These are phyloP conservation scores for Hygrophila difformis DNA, from an alignment of 257 asterid genomes.

Conservation along the genomic window DNA sequence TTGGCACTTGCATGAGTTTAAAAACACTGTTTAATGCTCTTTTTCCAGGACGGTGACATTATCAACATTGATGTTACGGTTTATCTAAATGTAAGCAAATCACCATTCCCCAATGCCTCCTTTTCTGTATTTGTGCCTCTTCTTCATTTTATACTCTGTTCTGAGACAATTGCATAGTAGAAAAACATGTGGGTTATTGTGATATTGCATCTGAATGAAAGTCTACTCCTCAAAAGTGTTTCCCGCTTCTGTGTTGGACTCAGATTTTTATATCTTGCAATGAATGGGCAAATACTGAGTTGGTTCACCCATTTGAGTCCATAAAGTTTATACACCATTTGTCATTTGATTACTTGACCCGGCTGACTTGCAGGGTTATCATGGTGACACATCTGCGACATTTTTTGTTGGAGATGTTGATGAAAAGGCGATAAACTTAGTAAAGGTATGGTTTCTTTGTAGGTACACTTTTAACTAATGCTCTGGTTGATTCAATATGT, in stretches of 20 bases:
- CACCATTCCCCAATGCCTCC: neutral
- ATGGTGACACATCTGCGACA: slow-evolving; percentile 95
- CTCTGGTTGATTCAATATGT: slow-evolving; percentile 1
- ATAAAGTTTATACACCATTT: neutral
- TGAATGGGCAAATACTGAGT: neutral
- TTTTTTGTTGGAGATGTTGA: slow-evolving; percentile 80
- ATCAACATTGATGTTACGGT: slow-evolving; percentile 93
- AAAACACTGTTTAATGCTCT: slow-evolving; percentile 13
- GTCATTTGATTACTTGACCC: slow-evolving; percentile 5
- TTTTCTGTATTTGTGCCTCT: neutral
- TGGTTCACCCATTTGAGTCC: no score
- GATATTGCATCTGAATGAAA: slow-evolving; percentile 1
- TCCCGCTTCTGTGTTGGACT: slow-evolving; percentile 7
- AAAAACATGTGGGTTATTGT: neutral
- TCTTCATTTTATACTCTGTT: neutral
- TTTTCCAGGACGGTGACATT: slow-evolving; percentile 93
- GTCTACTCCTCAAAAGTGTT: neutral
- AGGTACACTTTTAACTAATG: neutral
- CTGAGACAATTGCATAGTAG: slow-evolving; percentile 4
- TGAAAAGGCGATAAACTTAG: slow-evolving; percentile 74
- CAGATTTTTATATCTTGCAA: slow-evolving; percentile 3
- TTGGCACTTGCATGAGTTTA: neutral
- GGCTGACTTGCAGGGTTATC: slow-evolving; percentile 67
- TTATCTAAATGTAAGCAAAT: slow-evolving; percentile 79
- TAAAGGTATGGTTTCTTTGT: slow-evolving; percentile 54